These are phyloP conservation scores for Colletotrichum acutatum DNA, from an alignment of 2,329 filamentous ascomycete genomes.

Conservation along the genomic window DNA sequence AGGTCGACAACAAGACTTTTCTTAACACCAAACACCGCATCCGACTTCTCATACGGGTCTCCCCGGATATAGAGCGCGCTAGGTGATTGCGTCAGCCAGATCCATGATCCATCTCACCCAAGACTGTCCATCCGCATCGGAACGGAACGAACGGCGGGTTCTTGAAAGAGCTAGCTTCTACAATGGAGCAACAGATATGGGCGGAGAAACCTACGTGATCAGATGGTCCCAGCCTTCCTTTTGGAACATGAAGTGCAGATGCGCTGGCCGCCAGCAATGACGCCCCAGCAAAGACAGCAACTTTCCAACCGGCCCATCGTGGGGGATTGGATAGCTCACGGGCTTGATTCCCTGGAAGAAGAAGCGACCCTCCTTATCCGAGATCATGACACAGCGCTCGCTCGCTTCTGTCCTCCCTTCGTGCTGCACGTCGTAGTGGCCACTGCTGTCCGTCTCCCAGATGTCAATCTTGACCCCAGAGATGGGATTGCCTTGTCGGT, in stretches of 20 bases:
- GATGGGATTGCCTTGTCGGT: slow-evolving; percentile 69
- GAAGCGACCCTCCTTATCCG: slow-evolving; percentile 58
- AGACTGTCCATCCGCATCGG: neutral
- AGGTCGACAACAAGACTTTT: slow-evolving; percentile 78
- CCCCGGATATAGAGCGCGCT: slow-evolving; percentile 82
- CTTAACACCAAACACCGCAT: slow-evolving; percentile 90
- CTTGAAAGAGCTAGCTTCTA: neutral
- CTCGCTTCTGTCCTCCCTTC: slow-evolving; percentile 58
- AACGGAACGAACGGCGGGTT: neutral
- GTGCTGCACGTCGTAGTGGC: slow-evolving; percentile 82
- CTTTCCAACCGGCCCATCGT: slow-evolving; percentile 85
- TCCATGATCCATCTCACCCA: neutral
- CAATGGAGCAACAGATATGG: neutral
- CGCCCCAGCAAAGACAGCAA: slow-evolving; percentile 73
- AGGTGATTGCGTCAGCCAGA: neutral
- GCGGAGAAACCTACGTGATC: slow-evolving; percentile 74
- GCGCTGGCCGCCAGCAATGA: slow-evolving; percentile 81
- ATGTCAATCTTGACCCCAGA: slow-evolving; percentile 75
- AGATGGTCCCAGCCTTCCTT: slow-evolving; percentile 82
- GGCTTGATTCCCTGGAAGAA: slow-evolving; percentile 89
- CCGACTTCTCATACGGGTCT: slow-evolving; percentile 84
- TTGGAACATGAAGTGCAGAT: slow-evolving; percentile 92
- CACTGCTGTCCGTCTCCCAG: slow-evolving; percentile 82
- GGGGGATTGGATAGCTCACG: slow-evolving; percentile 85
- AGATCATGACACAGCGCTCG: slow-evolving; percentile 63